Evolutionary conservation across 192 early-diverging fungal species (phyloP).

Genomic region (Coemansia nantahalensis): DNA sequence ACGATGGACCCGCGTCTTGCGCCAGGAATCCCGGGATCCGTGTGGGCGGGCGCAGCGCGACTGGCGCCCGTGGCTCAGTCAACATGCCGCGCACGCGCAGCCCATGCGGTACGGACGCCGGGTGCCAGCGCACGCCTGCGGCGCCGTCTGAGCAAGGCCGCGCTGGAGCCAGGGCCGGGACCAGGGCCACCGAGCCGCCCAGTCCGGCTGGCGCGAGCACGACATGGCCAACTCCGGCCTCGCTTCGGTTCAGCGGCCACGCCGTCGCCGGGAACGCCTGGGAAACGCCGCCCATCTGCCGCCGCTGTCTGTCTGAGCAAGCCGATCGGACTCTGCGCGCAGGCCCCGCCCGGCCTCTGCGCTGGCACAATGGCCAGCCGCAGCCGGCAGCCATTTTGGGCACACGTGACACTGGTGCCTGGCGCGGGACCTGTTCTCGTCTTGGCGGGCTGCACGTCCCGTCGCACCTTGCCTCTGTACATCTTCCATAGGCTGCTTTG

Average conservation of each 20-base stretch:
- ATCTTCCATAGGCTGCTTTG: neutral
- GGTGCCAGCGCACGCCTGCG: conserved; percentile 7
- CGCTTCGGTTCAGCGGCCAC: conserved; percentile 39
- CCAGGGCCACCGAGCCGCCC: conserved; percentile 14
- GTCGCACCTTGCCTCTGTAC: neutral
- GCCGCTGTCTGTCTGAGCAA: neutral
- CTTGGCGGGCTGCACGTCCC: too few relatives aligned
- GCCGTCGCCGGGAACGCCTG: conserved; percentile 21
- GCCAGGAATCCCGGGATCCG: conserved; percentile 36
- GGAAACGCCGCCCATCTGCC: neutral
- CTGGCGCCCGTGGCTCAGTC: conserved; percentile 3
- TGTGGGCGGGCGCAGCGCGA: conserved; percentile 28
- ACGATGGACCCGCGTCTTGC: neutral
- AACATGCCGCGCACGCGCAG: conserved; percentile 3
- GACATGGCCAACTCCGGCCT: conserved; percentile 4
- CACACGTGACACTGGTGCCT: too few relatives aligned
- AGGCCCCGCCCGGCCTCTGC: too few relatives aligned
- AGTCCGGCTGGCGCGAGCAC: conserved; percentile 13
- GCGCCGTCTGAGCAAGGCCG: neutral
- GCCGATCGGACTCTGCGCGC: too few relatives aligned
- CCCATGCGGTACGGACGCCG: conserved; percentile 9
- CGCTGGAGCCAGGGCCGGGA: conserved; percentile 10
- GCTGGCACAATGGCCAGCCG: too few relatives aligned
- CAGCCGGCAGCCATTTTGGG: too few relatives aligned
- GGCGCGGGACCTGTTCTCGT: too few relatives aligned